Evolutionary conservation across 2,329 filamentous ascomycete genomes (phyloP).

Genomic region (Calonectria crousiana): DNA sequence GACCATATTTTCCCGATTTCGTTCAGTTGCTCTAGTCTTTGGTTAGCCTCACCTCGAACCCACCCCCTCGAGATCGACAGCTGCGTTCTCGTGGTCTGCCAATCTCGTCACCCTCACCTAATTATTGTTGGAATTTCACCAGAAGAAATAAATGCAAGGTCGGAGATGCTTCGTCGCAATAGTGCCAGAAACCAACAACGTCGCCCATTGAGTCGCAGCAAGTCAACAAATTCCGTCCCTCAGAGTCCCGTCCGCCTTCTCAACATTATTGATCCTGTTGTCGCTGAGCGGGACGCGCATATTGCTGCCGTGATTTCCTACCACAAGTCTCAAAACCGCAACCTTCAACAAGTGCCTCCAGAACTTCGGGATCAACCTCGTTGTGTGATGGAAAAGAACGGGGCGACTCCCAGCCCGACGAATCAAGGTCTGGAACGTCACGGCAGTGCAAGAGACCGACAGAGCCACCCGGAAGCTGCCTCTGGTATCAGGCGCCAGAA

Average conservation of each 20-base stretch:
- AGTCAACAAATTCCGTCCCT: constrained; percentile 62
- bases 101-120: neutral
- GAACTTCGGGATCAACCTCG: constrained; percentile 41
- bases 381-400: constrained; percentile 32
- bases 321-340: constrained; percentile 60
- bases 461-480: constrained; percentile 26
- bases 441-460: constrained; percentile 31
- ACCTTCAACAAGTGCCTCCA: constrained; percentile 26
- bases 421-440: constrained; percentile 29
- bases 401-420: constrained; percentile 35
- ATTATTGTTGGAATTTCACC: neutral
- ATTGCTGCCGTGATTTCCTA: constrained; percentile 74
- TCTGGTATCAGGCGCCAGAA: constrained; percentile 56
- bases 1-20: neutral
- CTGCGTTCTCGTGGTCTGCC: neutral
- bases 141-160: neutral
- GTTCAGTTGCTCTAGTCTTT: neutral
- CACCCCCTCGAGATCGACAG: neutral
- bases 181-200: constrained; percentile 57
- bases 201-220: constrained; percentile 62
- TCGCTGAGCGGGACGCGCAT: constrained; percentile 70
- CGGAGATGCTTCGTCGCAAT: constrained; percentile 63
- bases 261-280: constrained; percentile 61
- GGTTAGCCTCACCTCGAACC: neutral
- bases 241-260: constrained; percentile 55